phyloP scores from a whole-genome alignment of 305 asterid species.

The Fraxinus velutina region DNA sequence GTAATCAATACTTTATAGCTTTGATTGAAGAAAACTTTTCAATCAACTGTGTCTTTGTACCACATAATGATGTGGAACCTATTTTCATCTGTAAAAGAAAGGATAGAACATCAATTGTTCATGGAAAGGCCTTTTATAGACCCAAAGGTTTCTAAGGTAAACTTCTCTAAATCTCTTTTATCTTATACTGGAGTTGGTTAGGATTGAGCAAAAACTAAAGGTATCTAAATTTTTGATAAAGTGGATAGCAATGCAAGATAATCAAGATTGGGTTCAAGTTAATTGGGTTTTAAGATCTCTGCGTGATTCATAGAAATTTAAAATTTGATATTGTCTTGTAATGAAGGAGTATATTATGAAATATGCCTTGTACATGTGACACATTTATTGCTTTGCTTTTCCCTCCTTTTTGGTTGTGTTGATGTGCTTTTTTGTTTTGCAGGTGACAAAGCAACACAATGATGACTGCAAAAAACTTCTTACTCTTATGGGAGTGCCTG shows the following conservation, averaged over 20 bases:
- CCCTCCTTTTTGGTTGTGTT: neutral
- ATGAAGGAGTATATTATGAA: neutral
- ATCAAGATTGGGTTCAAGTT: neutral
- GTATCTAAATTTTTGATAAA: neutral
- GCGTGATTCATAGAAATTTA: neutral
- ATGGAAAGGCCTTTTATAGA: neutral
- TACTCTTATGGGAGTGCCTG: constrained; percentile 95
- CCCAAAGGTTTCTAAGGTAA: neutral
- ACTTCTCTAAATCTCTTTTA: neutral
- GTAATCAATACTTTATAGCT: neutral
- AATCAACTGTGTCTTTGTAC: neutral
- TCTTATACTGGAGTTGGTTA: neutral
- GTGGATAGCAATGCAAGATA: neutral
- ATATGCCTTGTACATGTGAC: neutral
- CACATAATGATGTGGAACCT: neutral
- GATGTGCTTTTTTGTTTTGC: neutral
- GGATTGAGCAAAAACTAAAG: neutral
- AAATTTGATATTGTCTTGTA: constrained; percentile 3
- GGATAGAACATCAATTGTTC: neutral
- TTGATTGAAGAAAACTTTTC: neutral
- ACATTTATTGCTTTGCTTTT: neutral
- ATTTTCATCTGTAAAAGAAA: neutral
- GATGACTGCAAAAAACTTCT: constrained; percentile 96
- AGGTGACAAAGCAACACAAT: constrained; percentile 24
- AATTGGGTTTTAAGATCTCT: constrained; percentile 5